A percentile compares a stretch with the other conserved stretches of the same genome.
Conservation (phyloP, 75 land plant genomes). For the Cupressus sempervirens region DNA sequence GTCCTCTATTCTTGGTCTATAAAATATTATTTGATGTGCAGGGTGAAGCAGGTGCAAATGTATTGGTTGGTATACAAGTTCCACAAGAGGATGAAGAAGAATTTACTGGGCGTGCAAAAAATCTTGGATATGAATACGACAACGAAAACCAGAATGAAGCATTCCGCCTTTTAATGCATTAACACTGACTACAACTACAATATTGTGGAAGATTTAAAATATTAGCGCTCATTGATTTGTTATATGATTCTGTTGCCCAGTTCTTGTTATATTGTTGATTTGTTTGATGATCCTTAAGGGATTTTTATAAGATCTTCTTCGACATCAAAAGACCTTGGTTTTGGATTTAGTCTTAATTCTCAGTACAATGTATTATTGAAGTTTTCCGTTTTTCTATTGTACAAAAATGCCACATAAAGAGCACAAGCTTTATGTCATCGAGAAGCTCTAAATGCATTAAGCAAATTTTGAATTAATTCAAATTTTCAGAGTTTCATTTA, state of each 20-base stretch:
- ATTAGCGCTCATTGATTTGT: background rate
- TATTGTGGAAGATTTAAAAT: background rate
- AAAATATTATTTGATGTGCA: constrained; percentile 13
- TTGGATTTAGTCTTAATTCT: background rate
- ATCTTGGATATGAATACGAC: constrained; percentile 42
- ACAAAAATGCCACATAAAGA: background rate
- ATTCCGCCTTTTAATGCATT: constrained; percentile 37
- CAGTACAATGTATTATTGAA: background rate
- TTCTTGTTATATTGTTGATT: background rate
- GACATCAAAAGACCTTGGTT: background rate
- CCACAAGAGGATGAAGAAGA: constrained; percentile 34
- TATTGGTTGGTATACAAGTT: constrained; percentile 48
- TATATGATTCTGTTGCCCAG: background rate
- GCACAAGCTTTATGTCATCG: background rate
- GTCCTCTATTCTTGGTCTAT: background rate
- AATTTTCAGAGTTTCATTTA: background rate
- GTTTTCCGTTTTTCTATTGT: background rate
- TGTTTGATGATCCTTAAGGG: background rate
- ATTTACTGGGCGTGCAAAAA: constrained; percentile 27
- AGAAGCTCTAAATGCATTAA: background rate
- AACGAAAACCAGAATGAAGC: constrained; percentile 42
- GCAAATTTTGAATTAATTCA: background rate
- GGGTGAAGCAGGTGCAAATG: constrained; percentile 59
- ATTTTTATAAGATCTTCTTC: background rate
- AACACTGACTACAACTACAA: background rate